Conservation (phyloP, 2,329 filamentous ascomycete species). For the Rhynchosporium secalis region DNA sequence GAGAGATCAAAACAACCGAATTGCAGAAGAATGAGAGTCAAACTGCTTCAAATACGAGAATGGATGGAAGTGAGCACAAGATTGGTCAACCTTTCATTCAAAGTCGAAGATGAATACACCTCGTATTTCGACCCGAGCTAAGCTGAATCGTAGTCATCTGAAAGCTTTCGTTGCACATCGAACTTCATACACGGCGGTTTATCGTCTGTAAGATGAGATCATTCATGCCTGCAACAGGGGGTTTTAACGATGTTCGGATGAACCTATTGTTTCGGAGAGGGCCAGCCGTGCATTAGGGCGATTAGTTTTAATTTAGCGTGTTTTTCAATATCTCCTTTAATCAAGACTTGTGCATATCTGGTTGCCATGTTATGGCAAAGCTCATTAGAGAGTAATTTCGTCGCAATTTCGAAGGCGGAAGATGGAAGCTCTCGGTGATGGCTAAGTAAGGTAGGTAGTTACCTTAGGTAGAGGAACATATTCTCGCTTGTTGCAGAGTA, state of each 20-base stretch:
- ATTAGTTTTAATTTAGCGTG: too few relatives aligned
- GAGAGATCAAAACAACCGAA: too few relatives aligned
- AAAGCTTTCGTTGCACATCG: slow-evolving; percentile 11
- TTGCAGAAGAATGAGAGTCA: too few relatives aligned
- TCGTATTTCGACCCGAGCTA: not conserved
- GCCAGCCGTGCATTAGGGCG: too few relatives aligned
- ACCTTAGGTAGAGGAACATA: not conserved
- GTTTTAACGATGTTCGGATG: slow-evolving; percentile 4
- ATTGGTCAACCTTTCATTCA: too few relatives aligned
- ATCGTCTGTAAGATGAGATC: slow-evolving; percentile 9
- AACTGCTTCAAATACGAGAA: too few relatives aligned
- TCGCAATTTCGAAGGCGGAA: not conserved
- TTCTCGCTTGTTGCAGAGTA: not conserved
- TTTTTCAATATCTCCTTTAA: too few relatives aligned
- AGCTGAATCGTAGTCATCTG: not conserved
- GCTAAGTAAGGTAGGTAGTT: too few relatives aligned
- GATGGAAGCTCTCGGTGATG: not conserved
- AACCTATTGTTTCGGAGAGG: not conserved
- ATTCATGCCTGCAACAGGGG: not conserved
- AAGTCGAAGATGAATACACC: not conserved
- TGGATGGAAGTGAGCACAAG: too few relatives aligned
- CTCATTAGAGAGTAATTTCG: too few relatives aligned
- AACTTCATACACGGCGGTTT: slow-evolving; percentile 2
- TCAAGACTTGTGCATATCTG: too few relatives aligned
- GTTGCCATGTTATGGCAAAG: too few relatives aligned